These are phyloP conservation scores for Candida palmyrensis DNA, from an alignment of 805 yeast species.

Conservation along the genomic window DNA sequence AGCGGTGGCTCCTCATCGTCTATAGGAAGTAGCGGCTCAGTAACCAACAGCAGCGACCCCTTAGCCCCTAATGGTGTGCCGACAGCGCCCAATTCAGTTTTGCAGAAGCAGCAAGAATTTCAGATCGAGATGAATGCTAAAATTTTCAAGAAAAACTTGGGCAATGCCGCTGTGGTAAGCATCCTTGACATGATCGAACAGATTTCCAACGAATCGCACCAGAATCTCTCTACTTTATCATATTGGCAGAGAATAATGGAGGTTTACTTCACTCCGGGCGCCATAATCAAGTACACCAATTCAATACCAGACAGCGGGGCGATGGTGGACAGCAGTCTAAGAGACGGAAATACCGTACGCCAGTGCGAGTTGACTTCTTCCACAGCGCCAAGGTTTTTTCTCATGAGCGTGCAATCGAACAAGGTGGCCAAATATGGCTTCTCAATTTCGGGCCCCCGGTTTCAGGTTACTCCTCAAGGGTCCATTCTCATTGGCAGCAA, in stretches of 20 bases:
- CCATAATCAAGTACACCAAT: slow-evolving; percentile 13
- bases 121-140: slow-evolving; percentile 29
- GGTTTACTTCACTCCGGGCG: slow-evolving; percentile 26
- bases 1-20: slow-evolving; percentile 2
- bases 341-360: slow-evolving; percentile 27
- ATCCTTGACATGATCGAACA: slow-evolving; percentile 36
- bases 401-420: slow-evolving; percentile 46
- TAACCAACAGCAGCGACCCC: no score
- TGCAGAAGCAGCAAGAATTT: slow-evolving; percentile 10
- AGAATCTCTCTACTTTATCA: slow-evolving; percentile 21
- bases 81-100: no score
- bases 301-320: slow-evolving; percentile 1
- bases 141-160: slow-evolving; percentile 33
- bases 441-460: slow-evolving; percentile 31
- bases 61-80: not conserved
- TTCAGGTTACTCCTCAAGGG: slow-evolving; percentile 37
- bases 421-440: slow-evolving; percentile 21
- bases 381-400: slow-evolving; percentile 61
- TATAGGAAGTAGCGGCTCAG: not conserved
- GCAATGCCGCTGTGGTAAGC: slow-evolving; percentile 38
- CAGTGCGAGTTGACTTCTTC: slow-evolving; percentile 62
- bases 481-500: slow-evolving; percentile 29
- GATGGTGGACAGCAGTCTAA: no score
- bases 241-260: slow-evolving; percentile 35
- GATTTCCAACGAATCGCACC: slow-evolving; percentile 27